Conservation (phyloP, 768 basidiomycete species). For the Hygrocybe coccinea region DNA sequence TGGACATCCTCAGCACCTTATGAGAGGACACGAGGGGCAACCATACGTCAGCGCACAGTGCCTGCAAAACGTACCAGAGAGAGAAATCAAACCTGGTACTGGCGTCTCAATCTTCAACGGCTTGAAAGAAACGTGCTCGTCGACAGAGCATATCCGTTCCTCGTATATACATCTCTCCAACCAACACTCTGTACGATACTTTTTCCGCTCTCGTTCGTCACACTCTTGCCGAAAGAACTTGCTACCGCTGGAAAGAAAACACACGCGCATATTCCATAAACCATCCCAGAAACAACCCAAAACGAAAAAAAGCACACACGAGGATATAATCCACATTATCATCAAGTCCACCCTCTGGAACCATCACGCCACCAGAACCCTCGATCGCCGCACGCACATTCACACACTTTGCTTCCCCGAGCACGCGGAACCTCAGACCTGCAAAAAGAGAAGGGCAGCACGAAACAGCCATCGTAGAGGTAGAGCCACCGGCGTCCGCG, state of each 20-base stretch:
- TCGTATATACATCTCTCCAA: conserved; percentile 79
- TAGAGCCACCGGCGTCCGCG: neutral
- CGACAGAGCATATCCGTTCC: conserved; percentile 60
- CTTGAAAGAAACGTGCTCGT: conserved; percentile 65
- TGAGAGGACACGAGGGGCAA: neutral
- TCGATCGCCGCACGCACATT: conserved; percentile 60
- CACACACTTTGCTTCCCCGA: conserved; percentile 62
- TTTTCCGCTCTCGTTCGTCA: conserved; percentile 40
- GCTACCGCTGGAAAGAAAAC: conserved; percentile 54
- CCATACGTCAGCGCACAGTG: neutral
- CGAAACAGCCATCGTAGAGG: conserved; percentile 12
- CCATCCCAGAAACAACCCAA: too few relatives aligned
- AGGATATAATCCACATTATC: conserved; percentile 61
- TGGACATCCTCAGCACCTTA: conserved; percentile 53
- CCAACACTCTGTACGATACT: conserved; percentile 91
- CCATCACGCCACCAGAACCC: conserved; percentile 50
- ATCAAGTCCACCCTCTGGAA: conserved; percentile 40
- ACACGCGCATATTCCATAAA: too few relatives aligned
- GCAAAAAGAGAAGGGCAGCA: conserved; percentile 40
- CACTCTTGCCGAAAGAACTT: conserved; percentile 57
- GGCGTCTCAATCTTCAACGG: conserved; percentile 61
- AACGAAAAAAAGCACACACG: conserved; percentile 21
- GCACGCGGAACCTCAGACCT: conserved; percentile 51
- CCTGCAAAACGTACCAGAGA: neutral
- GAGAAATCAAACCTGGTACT: conserved; percentile 44